Percentiles rank a stretch among this genome's conserved stretches.
These are phyloP conservation scores for Peronospora belbahrii DNA, from an alignment of 352 stramenopile genomes.

Conservation along the genomic window DNA sequence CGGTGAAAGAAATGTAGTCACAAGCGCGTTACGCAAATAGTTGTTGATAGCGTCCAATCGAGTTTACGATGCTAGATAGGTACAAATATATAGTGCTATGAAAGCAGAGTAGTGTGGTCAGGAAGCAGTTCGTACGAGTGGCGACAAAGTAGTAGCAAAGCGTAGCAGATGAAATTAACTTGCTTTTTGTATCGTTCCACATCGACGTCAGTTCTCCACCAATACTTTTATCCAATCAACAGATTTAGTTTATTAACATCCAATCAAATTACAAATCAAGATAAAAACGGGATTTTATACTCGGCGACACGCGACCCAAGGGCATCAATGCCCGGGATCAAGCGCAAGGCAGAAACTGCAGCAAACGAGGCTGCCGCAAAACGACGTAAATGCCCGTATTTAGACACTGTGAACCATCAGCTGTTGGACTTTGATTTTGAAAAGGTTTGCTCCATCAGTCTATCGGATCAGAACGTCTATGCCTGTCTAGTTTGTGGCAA, in stretches of 20 bases:
- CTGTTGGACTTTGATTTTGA: slow-evolving; percentile 99
- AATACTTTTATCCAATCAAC: slow-evolving; percentile 14
- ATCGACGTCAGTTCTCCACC: too few species aligned
- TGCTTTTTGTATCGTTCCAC: too few species aligned
- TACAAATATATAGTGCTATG: too few species aligned
- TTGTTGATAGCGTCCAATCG: too few species aligned
- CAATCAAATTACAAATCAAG: neutral
- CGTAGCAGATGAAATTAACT: neutral
- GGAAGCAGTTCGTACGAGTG: too few species aligned
- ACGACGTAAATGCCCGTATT: slow-evolving; percentile 93
- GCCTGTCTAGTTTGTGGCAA: slow-evolving; percentile 98
- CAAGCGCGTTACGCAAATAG: too few species aligned
- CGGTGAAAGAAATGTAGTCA: too few species aligned
- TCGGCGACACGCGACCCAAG: neutral
- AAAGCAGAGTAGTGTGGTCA: too few species aligned
- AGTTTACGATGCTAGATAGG: too few species aligned
- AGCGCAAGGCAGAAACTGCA: slow-evolving; percentile 38
- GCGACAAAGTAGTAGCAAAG: neutral
- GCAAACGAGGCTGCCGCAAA: slow-evolving; percentile 28
- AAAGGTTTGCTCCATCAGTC: slow-evolving; percentile 93
- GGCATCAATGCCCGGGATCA: slow-evolving; percentile 18
- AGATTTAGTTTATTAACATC: neutral
- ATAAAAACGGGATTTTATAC: neutral
- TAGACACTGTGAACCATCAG: slow-evolving; percentile 97
- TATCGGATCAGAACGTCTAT: slow-evolving; percentile 97